Conservation (phyloP, 2,329 filamentous ascomycete genomes). For the Trichoderma lentiforme region DNA sequence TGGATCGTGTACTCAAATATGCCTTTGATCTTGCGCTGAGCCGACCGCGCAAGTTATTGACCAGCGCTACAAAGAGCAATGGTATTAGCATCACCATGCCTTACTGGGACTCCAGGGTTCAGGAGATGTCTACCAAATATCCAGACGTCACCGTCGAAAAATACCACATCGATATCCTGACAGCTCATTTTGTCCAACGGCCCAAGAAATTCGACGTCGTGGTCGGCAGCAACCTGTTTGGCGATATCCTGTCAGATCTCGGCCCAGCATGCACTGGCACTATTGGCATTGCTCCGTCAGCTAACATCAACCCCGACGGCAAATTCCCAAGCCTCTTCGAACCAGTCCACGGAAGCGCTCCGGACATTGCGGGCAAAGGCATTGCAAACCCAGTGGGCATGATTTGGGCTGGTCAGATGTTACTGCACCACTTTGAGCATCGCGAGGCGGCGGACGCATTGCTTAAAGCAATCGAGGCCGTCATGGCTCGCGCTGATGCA, state of each 20-base stretch:
- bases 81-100: conserved; percentile 66
- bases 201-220: conserved; percentile 60
- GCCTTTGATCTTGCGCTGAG: conserved; percentile 60
- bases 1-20: conserved; percentile 60
- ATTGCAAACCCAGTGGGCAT: conserved; percentile 62
- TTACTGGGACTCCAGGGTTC: conserved; percentile 62
- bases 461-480: conserved; percentile 60
- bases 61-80: conserved; percentile 65
- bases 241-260: conserved; percentile 68
- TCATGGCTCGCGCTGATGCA: conserved; percentile 47
- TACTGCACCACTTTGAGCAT: conserved; percentile 33
- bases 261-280: conserved; percentile 67
- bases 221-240: conserved; percentile 61
- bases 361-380: conserved; percentile 70
- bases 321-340: conserved; percentile 56
- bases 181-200: conserved; percentile 59
- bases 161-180: conserved; percentile 66
- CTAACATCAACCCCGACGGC: conserved; percentile 50
- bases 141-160: conserved; percentile 59
- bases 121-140: conserved; percentile 50
- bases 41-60: conserved; percentile 57
- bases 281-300: conserved; percentile 70
- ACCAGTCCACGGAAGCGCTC: conserved; percentile 68
- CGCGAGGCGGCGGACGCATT: conserved; percentile 46
- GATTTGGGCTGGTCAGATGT: conserved; percentile 59